Evolutionary conservation across 768 basidiomycete species (phyloP), one percentile per base, ranked within the genome.

Genomic region (Termitomyces sp.): DNA sequence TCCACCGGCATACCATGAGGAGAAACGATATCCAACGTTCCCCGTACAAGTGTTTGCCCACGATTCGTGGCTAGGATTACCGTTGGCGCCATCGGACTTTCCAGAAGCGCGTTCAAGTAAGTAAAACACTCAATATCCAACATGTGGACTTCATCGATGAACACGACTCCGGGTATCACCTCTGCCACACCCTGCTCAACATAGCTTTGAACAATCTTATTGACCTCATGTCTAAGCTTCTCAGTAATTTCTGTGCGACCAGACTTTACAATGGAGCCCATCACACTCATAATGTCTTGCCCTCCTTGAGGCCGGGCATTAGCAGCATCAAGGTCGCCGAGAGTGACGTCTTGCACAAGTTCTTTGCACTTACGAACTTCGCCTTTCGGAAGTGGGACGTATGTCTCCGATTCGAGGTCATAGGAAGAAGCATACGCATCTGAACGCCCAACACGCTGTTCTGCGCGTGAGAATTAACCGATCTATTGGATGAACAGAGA

Each of bases 41-140:
- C 97, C 38, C 95, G 86, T 52, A 98, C 93, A 6, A 93, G 83
- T 1, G 91, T 82, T 64, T 93, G 88, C 2, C 95, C 97, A 23
- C 97, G 32, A 71, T 99, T 98, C 26, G 95, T 97, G 1, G 96
- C 96, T 60, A 98, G 80, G 65, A 99, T 90, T 28, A 99, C 96
- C 5, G 96, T 96, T 0, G 96, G 96, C 1, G 97, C 94, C 87
- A 98, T 93, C 2, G 91, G 86, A 0, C 93, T 94, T 73, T 98
- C 97, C 48, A 98, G 83, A 8, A 97, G 82, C 9, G 93, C 87
- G 73, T 98, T 98, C 36, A 98, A 83, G 75, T 95, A 99, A 5
- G 96, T 97, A 79, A 98, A 99, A 72, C 95, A 97, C 72, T 99
- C 96, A 67, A 98, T 95, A 71, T 98, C 96, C 60, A 98, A 86